Evolutionary conservation across 352 stramenopile species (phyloP).

Genomic region (Phytophthora syringae): DNA sequence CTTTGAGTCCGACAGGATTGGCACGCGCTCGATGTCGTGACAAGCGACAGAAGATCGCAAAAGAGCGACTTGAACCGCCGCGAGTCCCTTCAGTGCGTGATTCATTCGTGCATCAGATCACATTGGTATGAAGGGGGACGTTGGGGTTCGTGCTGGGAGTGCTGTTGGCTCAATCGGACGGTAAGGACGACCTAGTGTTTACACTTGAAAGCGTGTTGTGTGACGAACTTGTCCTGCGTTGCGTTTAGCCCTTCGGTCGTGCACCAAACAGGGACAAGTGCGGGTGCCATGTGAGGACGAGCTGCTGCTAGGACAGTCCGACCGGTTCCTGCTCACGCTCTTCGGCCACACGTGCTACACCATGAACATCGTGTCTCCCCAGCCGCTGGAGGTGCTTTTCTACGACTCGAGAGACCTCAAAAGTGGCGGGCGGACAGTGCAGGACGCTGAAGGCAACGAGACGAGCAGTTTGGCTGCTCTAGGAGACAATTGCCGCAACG

Average conservation of each 20-base stretch:
- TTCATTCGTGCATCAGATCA: no score
- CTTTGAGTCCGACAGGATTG: slow-evolving; percentile 14
- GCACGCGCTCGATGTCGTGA: neutral
- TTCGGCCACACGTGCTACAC: slow-evolving; percentile 62
- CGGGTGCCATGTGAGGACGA: slow-evolving; percentile 59
- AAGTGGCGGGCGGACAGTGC: slow-evolving; percentile 16
- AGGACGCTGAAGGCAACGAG: slow-evolving; percentile 13
- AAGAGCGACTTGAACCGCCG: no score
- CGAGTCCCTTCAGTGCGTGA: no score
- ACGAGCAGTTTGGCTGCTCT: slow-evolving; percentile 13
- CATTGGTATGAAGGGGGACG: neutral
- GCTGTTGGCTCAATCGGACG: slow-evolving; percentile 10
- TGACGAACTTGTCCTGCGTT: neutral
- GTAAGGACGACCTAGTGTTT: slow-evolving; percentile 2
- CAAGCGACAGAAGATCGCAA: no score
- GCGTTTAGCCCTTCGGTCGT: slow-evolving; percentile 34
- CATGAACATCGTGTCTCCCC: slow-evolving; percentile 42
- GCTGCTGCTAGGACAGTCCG: slow-evolving; percentile 43
- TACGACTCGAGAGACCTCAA: slow-evolving; percentile 48
- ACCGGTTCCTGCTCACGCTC: slow-evolving; percentile 65
- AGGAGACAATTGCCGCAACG: slow-evolving; percentile 36
- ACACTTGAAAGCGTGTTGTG: neutral
- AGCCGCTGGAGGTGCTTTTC: slow-evolving; percentile 61
- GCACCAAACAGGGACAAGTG: slow-evolving; percentile 51
- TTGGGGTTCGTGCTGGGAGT: slow-evolving; percentile 3